These are phyloP conservation scores for Erysimum cheiri DNA, from an alignment of 441 rosid genomes.

Conservation along the genomic window DNA sequence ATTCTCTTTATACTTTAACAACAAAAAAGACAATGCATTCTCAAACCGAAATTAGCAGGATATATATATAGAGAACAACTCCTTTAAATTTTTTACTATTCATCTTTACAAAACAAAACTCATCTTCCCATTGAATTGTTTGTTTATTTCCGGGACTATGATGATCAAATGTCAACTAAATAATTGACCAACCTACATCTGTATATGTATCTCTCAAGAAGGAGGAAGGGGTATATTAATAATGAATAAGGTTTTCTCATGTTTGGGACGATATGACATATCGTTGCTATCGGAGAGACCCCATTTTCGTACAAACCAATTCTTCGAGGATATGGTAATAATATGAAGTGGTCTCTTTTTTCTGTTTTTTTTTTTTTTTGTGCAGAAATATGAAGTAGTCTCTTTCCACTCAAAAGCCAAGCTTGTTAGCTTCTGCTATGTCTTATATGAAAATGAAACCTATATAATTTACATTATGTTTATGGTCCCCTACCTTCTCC, in stretches of 20 bases:
- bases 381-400: too few relatives aligned
- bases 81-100: not conserved
- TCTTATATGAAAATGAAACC: slow-evolving; percentile 24
- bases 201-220: not conserved
- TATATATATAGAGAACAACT: not conserved
- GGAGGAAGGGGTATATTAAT: not conserved
- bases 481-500: slow-evolving; percentile 31
- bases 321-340: not conserved
- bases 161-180: not conserved
- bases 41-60: too few relatives aligned
- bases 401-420: slow-evolving; percentile 37
- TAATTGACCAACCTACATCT: not conserved
- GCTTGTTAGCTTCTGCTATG: slow-evolving; percentile 29
- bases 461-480: slow-evolving; percentile 3
- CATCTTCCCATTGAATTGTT: too few relatives aligned
- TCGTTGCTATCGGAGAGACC: slow-evolving; percentile 2
- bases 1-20: too few relatives aligned
- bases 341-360: too few relatives aligned
- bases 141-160: not conserved
- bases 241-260: not conserved
- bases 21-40: too few relatives aligned
- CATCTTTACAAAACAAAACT: too few relatives aligned
- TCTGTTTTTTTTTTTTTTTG: too few relatives aligned
- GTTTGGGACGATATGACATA: slow-evolving; percentile 15
- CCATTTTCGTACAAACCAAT: slow-evolving; percentile 4